Conservation (phyloP, 2,329 filamentous ascomycete genomes). For the Fusarium multiceps region DNA sequence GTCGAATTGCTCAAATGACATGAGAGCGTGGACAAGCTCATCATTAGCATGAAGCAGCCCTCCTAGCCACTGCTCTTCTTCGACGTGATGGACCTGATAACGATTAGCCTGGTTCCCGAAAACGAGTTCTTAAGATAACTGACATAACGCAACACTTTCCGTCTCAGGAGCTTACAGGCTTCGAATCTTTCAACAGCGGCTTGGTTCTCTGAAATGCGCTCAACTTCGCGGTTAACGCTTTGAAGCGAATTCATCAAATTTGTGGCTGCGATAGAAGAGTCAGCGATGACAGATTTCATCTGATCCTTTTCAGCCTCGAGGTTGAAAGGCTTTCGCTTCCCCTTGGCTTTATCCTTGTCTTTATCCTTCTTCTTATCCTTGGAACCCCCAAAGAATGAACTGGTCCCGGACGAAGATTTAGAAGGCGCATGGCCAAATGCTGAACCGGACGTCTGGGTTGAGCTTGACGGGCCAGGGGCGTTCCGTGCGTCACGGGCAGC, state of each 20-base stretch:
- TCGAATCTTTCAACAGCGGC: slow-evolving; percentile 83
- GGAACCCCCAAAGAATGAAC: slow-evolving; percentile 56
- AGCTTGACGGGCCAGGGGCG: slow-evolving; percentile 35
- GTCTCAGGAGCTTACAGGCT: slow-evolving; percentile 83
- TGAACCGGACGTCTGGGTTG: slow-evolving; percentile 21
- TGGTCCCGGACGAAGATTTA: slow-evolving; percentile 53
- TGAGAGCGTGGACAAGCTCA: slow-evolving; percentile 90
- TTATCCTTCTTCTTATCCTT: slow-evolving; percentile 67
- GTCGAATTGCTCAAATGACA: slow-evolving; percentile 95
- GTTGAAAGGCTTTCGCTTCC: slow-evolving; percentile 77
- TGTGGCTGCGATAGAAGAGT: slow-evolving; percentile 88
- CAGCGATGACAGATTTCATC: slow-evolving; percentile 89
- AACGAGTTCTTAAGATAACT: slow-evolving; percentile 41
- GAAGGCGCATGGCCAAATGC: slow-evolving; percentile 39
- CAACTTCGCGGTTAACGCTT: slow-evolving; percentile 87
- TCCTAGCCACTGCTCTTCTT: slow-evolving; percentile 91
- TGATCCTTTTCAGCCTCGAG: slow-evolving; percentile 87
- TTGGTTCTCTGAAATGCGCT: slow-evolving; percentile 87
- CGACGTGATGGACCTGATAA: slow-evolving; percentile 82
- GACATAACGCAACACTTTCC: slow-evolving; percentile 86
- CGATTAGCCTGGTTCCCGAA: slow-evolving; percentile 4
- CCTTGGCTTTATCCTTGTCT: slow-evolving; percentile 64
- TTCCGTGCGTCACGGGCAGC: slow-evolving; percentile 48
- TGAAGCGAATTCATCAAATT: slow-evolving; percentile 90
- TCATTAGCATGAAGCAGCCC: slow-evolving; percentile 94